Percentiles rank a stretch among this genome's conserved stretches.
Conservation (phyloP, 225 moss, liverwort and hornwort genomes). For the Antitrichia curtipendula region DNA sequence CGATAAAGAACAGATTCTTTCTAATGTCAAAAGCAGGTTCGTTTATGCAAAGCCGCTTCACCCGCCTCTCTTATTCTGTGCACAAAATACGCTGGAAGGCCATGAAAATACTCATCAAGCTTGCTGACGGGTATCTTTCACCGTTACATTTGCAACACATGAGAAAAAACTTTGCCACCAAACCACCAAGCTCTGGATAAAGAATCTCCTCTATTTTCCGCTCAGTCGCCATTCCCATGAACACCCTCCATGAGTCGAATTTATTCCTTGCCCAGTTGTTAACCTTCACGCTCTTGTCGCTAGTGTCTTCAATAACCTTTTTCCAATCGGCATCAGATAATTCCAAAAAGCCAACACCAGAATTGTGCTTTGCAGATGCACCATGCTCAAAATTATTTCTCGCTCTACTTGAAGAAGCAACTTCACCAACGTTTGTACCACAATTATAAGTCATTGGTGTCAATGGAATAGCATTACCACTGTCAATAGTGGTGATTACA, state of each 20-base stretch:
- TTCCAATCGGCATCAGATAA: background rate
- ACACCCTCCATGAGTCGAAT: background rate
- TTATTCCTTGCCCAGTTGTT: background rate
- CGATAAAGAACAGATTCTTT: background rate
- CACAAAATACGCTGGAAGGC: background rate
- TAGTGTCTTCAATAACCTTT: background rate
- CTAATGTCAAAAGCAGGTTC: background rate
- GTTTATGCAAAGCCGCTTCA: background rate
- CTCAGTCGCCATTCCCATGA: background rate
- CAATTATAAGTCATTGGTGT: background rate
- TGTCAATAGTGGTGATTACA: background rate
- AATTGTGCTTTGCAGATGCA: background rate
- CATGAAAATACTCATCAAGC: background rate
- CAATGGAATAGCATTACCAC: too few relatives aligned
- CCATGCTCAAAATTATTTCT: fast-evolving
- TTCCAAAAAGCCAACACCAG: background rate
- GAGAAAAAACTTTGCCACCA: fast-evolving
- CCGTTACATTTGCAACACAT: background rate
- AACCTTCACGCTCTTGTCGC: background rate
- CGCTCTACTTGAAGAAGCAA: background rate
- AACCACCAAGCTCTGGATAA: background rate
- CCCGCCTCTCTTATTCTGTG: background rate
- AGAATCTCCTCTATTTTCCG: background rate
- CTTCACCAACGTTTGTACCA: background rate
- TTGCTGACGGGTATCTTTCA: background rate